Evolutionary conservation across 352 stramenopile species (phyloP).

Genomic region (Globisporangium paddicum): DNA sequence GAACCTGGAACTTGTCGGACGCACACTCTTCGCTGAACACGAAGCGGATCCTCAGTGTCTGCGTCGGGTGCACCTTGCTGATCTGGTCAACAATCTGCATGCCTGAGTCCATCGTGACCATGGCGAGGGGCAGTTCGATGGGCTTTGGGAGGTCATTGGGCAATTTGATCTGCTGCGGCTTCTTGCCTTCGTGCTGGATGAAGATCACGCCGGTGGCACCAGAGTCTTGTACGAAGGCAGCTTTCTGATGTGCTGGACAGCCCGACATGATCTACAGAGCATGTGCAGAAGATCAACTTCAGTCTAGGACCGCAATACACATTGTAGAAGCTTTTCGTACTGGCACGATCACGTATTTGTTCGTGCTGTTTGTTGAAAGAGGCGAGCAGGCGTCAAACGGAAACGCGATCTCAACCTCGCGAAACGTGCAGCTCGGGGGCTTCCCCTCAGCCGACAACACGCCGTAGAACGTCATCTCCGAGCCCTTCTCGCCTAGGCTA

Average conservation of each 20-base stretch:
- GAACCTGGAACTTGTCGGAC: constrained; percentile 35
- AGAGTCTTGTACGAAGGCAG: constrained; percentile 44
- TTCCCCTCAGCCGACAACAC: constrained; percentile 53
- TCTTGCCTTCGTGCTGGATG: constrained; percentile 45
- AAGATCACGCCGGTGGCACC: constrained; percentile 61
- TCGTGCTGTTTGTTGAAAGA: constrained; percentile 31
- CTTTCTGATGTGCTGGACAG: constrained; percentile 68
- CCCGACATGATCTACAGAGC: constrained; percentile 28
- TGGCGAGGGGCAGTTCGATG: constrained; percentile 52
- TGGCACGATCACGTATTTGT: constrained; percentile 57
- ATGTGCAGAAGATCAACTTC: too few relatives aligned
- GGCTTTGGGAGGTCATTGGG: constrained; percentile 31
- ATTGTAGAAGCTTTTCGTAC: too few relatives aligned
- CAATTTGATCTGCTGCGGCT: constrained; percentile 50
- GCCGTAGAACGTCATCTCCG: constrained; percentile 43
- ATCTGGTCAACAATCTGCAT: constrained; percentile 38
- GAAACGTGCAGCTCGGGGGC: constrained; percentile 50
- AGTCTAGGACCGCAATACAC: too few relatives aligned
- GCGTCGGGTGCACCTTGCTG: constrained; percentile 18
- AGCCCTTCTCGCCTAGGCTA: constrained; percentile 34
- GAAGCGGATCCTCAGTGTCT: constrained; percentile 42
- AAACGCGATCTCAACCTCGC: constrained; percentile 40
- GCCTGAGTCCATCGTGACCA: constrained; percentile 63
- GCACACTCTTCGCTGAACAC: constrained; percentile 49
- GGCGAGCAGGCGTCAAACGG: constrained; percentile 53